Evolutionary conservation across 148 eudicot genomes (phyloP).

Genomic region (Agrostemma githago): DNA sequence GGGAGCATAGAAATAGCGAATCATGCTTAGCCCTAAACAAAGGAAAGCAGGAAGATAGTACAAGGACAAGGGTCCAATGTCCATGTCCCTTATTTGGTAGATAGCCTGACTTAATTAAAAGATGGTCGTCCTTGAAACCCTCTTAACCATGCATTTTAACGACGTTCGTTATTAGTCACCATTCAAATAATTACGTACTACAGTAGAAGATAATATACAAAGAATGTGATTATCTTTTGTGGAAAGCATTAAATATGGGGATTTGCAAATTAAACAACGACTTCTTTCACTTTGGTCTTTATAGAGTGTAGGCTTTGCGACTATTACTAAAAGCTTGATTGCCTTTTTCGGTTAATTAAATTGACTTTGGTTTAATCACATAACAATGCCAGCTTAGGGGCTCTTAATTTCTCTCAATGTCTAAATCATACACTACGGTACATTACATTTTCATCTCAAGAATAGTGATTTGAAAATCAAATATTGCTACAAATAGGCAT

Average conservation of each 20-base stretch:
- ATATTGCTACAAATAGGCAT: too few species aligned
- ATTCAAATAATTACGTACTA: slow-evolving; percentile 23
- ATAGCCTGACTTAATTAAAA: slow-evolving; percentile 11
- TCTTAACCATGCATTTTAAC: slow-evolving; percentile 26
- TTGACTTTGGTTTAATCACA: slow-evolving; percentile 9
- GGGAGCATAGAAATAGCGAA: too few species aligned
- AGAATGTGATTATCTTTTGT: slow-evolving; percentile 16
- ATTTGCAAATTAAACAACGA: slow-evolving; percentile 21
- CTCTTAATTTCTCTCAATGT: neutral
- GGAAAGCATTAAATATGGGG: slow-evolving; percentile 18
- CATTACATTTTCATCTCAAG: neutral
- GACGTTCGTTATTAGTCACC: slow-evolving; percentile 34
- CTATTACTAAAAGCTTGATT: slow-evolving; percentile 19
- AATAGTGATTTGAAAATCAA: too few species aligned
- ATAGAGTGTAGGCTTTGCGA: slow-evolving; percentile 34
- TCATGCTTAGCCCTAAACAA: too few species aligned
- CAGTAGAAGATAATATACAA: too few species aligned
- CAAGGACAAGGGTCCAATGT: neutral
- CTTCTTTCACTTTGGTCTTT: slow-evolving; percentile 19
- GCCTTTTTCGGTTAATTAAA: slow-evolving; percentile 22
- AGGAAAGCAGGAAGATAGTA: too few species aligned
- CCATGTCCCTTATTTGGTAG: slow-evolving; percentile 19
- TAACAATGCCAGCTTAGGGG: neutral
- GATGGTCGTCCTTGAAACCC: slow-evolving; percentile 25
- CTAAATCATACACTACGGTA: neutral